Conservation (phyloP, 768 basidiomycete species). For the Paxillus rubicundulus region DNA sequence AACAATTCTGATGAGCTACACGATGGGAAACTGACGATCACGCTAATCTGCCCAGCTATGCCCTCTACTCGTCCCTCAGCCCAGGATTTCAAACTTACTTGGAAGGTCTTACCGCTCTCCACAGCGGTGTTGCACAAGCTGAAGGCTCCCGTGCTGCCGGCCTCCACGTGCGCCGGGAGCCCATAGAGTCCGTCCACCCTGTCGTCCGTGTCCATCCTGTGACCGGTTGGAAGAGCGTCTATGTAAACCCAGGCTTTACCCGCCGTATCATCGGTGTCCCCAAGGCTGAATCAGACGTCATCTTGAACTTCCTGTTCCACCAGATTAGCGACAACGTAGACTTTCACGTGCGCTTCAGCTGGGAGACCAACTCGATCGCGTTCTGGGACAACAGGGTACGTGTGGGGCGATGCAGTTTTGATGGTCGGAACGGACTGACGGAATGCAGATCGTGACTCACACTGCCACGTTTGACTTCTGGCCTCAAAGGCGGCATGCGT, state of each 20-base stretch:
- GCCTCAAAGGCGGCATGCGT: slow-evolving; percentile 72
- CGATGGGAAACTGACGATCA: slow-evolving; percentile 5
- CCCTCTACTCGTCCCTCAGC: slow-evolving; percentile 81
- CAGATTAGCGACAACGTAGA: slow-evolving; percentile 70
- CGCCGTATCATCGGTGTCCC: slow-evolving; percentile 75
- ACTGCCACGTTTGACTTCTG: slow-evolving; percentile 83
- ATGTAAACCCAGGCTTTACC: slow-evolving; percentile 83
- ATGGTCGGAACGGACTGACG: slow-evolving; percentile 1
- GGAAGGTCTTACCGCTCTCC: slow-evolving; percentile 69
- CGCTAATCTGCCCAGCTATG: slow-evolving; percentile 47
- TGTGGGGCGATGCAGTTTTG: not conserved
- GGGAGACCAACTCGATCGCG: slow-evolving; percentile 76
- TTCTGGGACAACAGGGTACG: slow-evolving; percentile 84
- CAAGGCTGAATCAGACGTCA: slow-evolving; percentile 76
- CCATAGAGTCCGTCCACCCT: slow-evolving; percentile 72
- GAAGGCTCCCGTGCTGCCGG: slow-evolving; percentile 71
- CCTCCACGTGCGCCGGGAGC: slow-evolving; percentile 64
- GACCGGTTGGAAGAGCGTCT: slow-evolving; percentile 83
- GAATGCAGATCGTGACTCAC: slow-evolving; percentile 61
- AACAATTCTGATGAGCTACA: not conserved
- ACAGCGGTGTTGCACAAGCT: slow-evolving; percentile 76
- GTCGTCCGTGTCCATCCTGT: slow-evolving; percentile 82
- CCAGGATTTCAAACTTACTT: slow-evolving; percentile 72
- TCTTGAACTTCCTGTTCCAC: slow-evolving; percentile 68
- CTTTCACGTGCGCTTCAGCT: slow-evolving; percentile 74